phyloP scores from a whole-genome alignment of 208 protist species.

The Phytomonas sp. region DNA sequence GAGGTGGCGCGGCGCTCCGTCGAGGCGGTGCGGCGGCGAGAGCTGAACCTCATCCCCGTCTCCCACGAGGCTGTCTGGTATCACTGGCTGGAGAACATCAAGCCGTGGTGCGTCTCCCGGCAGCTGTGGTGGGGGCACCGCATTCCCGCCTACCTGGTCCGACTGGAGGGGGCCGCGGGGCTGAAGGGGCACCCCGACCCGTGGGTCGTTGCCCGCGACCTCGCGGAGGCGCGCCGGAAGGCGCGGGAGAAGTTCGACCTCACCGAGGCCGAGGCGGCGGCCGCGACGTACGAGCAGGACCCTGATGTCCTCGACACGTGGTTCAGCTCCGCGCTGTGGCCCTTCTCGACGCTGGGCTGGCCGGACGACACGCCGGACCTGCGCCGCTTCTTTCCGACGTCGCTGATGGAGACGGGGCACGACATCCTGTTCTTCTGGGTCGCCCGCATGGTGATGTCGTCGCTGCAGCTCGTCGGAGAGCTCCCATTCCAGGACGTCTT shows the following conservation, averaged over 20 bases:
- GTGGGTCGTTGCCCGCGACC: slow-evolving; percentile 91
- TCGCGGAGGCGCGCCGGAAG: slow-evolving; percentile 93
- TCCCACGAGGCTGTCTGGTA: slow-evolving; percentile 92
- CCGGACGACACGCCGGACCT: slow-evolving; percentile 90
- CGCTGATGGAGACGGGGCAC: slow-evolving; percentile 97
- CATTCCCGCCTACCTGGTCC: slow-evolving; percentile 98
- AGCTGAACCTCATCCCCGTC: slow-evolving; percentile 92
- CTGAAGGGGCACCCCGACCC: slow-evolving; percentile 33
- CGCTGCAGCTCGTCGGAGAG: slow-evolving; percentile 91
- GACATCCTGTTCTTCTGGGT: slow-evolving; percentile 99
- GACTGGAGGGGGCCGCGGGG: slow-evolving; percentile 21
- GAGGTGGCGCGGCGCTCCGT: slow-evolving; percentile 82
- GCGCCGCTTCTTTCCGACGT: slow-evolving; percentile 95
- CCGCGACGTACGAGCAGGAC: slow-evolving; percentile 92
- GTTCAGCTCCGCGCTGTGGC: slow-evolving; percentile 99
- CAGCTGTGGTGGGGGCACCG: slow-evolving; percentile 99
- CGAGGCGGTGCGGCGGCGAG: slow-evolving; percentile 78
- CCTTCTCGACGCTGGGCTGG: slow-evolving; percentile 97
- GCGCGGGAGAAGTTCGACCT: slow-evolving; percentile 79
- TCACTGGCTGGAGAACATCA: slow-evolving; percentile 95
- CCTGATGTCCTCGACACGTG: slow-evolving; percentile 99
- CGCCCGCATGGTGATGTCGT: slow-evolving; percentile 99
- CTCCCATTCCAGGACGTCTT: slow-evolving; percentile 97
- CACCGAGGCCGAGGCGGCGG: slow-evolving; percentile 40
- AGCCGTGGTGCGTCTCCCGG: slow-evolving; percentile 97